Evolutionary conservation across 371 early-diverging fungal species (phyloP).

Genomic region (Lichtheimia hyalospora): DNA sequence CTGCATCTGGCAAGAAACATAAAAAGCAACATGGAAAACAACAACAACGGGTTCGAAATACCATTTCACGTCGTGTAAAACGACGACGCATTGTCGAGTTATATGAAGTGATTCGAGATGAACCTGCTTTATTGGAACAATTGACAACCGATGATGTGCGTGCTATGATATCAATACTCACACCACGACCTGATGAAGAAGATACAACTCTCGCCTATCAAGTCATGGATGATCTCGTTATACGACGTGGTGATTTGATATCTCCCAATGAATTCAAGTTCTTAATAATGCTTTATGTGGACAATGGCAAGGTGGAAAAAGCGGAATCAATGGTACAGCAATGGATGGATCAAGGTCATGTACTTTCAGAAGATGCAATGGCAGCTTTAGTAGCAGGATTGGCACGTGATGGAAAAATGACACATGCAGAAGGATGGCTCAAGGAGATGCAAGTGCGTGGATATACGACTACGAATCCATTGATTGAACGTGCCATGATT

Average conservation of each 20-base stretch:
- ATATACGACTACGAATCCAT: slow-evolving; percentile 1
- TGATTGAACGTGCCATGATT: slow-evolving; percentile 16
- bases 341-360: slow-evolving; percentile 1
- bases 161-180: slow-evolving; percentile 11
- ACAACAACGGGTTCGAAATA: neutral
- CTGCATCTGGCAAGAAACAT: too few species aligned
- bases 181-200: slow-evolving; percentile 4
- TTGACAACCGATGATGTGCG: slow-evolving; percentile 15
- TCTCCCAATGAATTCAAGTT: slow-evolving; percentile 2
- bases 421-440: slow-evolving; percentile 24
- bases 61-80: slow-evolving; percentile 7
- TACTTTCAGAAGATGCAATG: slow-evolving; percentile 19
- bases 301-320: slow-evolving; percentile 10
- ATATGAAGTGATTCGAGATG: slow-evolving; percentile 1
- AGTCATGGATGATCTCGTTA: slow-evolving; percentile 12
- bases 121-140: slow-evolving; percentile 9
- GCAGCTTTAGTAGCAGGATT: slow-evolving; percentile 28
- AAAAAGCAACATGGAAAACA: neutral
- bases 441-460: slow-evolving; percentile 9
- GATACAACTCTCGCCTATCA: slow-evolving; percentile 1
- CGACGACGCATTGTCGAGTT: slow-evolving; percentile 5
- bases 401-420: slow-evolving; percentile 13
- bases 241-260: slow-evolving; percentile 1
- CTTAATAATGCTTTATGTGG: slow-evolving; percentile 11
- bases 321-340: slow-evolving; percentile 19